Base-by-base conservation (phyloP, 1,284 basidiomycete genomes). In the Trametes polyzona region DNA sequence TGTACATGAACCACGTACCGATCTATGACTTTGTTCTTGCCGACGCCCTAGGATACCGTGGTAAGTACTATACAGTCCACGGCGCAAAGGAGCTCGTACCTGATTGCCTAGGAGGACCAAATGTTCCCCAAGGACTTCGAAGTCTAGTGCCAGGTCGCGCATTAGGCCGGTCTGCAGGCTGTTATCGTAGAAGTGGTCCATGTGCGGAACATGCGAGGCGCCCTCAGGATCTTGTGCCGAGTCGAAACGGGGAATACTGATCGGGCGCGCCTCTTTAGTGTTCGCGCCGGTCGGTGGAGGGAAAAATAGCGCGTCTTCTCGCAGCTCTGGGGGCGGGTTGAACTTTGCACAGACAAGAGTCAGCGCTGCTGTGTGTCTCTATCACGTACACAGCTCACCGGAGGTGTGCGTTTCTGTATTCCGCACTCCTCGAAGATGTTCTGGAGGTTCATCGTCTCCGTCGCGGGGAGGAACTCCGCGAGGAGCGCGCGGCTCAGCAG, bases 181-280 rank as follows among this genome's bases (percentile, higher is more conserved):
- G 61, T 88, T 88, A 60, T 87, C 81, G 63, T 86, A 86, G 69
- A 86, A 88, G 61, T 84, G 80, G 54, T 84, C 83, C 84, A 87
- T 86, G 61, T 86, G 76, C 10, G 86, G 86, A 1, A 88, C 76
- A 67, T 83, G 80, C 4, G 83, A 82, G 14, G 74, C 78, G 12
- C 84, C 84, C 36, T 81, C 78, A 0, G 73, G 72, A 65, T 88
- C 85, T 57, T 79, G 71, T 2, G 69, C 53, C 8, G 74, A 52
- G 50, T 83, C 73, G 67, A 86, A 87, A 3, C 73, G 67, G 5
- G 81, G 80, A 26, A 88, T 79, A 4, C 59, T 62, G 0, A 76
- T 78, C 3, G 71, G 44, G 4, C 72, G 61, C 9, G 69, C 27
- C 11, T 47, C 70, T 6, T 71, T 70, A 23, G 64, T 67, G n/a